Evolutionary conservation across 257 asterid species (phyloP), one percentile per base, ranked within the genome.

Genomic region (Vinca minor): DNA sequence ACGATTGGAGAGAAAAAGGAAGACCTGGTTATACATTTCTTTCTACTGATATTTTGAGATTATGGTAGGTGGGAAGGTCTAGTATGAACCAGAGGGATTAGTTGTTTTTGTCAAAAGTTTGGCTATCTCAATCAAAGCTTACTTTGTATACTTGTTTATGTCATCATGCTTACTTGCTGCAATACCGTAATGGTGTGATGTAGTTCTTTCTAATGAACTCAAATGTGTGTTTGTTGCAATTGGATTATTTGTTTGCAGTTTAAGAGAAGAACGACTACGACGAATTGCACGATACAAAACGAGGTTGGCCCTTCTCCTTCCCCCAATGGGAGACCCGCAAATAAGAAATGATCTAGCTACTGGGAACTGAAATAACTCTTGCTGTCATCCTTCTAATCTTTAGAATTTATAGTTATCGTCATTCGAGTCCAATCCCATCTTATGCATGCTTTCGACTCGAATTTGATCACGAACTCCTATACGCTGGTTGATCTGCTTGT

Each of bases 221-320:
- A 26, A 42, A 45, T 45, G 26, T 20, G 34, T 60, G 39, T 14
- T 36, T 15, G 31, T 31, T 66, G 21, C 11, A 21, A 31, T 18
- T n/a, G 42, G 53, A 63, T 32, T 20, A 69, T 48, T 62, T 62
- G n/a, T 72, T 20, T 77, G 82, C 87, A 91, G 98, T 74, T 72
- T 91, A 71, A 80, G 94, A 78, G 96, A 88, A 67, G 90, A 84
- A 78, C 79, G 95, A 61, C 89, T 77, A 48, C 77, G 72, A 47
- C 76, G 98, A 62, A 91, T 91, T 65, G 74, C 85, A 32, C 79
- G 95, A 79, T 88, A 86, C 82, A 91, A 86, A 73, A 77, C 83
- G 59, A 83, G 98, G 69, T 86, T 91, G 58, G 85, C 82, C 71
- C 94, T 84, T 76, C 93, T 91, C 73, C 74, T 88, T 35, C 96